phyloP scores from a whole-genome alignment of 1,139 yeast genomes.

The Taphrina flavorubra region DNA sequence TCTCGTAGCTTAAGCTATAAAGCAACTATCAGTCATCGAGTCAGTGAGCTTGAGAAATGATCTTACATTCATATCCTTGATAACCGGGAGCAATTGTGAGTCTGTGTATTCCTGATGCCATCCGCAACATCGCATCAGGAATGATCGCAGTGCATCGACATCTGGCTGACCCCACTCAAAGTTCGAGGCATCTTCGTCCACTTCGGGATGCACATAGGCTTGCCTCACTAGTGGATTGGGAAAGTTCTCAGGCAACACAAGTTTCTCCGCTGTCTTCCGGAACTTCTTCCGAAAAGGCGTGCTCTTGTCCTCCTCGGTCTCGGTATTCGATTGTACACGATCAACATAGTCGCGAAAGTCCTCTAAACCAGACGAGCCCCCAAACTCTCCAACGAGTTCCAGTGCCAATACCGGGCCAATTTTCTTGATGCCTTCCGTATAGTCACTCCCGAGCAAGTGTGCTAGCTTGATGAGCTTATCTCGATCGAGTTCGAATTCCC shows the following conservation, averaged over 20 bases:
- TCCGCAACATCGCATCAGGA: slow-evolving; percentile 71
- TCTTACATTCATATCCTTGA: slow-evolving; percentile 67
- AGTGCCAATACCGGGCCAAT: slow-evolving; percentile 91
- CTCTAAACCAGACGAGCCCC: slow-evolving; percentile 55
- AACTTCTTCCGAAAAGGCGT: slow-evolving; percentile 55
- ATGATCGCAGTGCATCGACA: slow-evolving; percentile 75
- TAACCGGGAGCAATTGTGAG: slow-evolving; percentile 85
- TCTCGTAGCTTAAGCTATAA: slow-evolving; percentile 50
- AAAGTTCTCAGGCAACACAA: slow-evolving; percentile 67
- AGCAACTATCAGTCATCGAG: slow-evolving; percentile 13
- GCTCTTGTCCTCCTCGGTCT: slow-evolving; percentile 41
- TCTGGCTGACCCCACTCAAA: slow-evolving; percentile 94
- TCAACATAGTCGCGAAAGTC: slow-evolving; percentile 45
- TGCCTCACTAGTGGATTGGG: slow-evolving; percentile 72
- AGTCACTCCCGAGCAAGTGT: slow-evolving; percentile 85
- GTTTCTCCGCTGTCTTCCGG: slow-evolving; percentile 65
- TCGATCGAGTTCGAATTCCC: slow-evolving; percentile 69
- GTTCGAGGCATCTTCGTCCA: slow-evolving; percentile 74
- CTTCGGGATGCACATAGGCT: slow-evolving; percentile 81
- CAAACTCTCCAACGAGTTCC: slow-evolving; percentile 89
- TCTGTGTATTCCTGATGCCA: slow-evolving; percentile 82
- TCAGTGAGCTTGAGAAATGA: slow-evolving; percentile 31
- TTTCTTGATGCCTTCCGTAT: slow-evolving; percentile 88
- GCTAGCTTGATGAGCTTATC: slow-evolving; percentile 76
- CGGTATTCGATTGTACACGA: slow-evolving; percentile 40